phyloP scores from a whole-genome alignment of 1,284 basidiomycete genomes.

The Cryptococcus maquisensis region DNA sequence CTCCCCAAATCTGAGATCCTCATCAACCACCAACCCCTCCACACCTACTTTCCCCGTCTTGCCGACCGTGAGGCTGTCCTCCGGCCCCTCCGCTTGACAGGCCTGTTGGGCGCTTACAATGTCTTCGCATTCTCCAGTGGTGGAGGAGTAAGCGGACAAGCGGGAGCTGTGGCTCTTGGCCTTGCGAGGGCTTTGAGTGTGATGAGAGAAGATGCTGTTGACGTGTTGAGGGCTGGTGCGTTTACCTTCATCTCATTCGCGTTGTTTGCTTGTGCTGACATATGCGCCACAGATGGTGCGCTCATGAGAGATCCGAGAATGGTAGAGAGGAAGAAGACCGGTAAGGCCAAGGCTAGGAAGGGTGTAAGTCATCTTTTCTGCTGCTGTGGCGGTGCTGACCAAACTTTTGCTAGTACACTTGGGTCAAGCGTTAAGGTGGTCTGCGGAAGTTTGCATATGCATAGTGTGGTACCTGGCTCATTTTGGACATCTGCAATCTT shows the following conservation, averaged over 20 bases:
- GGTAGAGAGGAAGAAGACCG: conserved; percentile 98
- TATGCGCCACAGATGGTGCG: conserved; percentile 63
- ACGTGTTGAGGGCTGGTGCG: conserved; percentile 68
- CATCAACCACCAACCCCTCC: conserved; percentile 76
- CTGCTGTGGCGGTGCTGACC: conserved; percentile 3
- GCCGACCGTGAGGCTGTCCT: conserved; percentile 75
- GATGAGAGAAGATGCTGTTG: conserved; percentile 62
- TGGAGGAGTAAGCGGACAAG: conserved; percentile 85
- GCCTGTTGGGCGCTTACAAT: conserved; percentile 86
- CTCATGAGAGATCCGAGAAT: conserved; percentile 89
- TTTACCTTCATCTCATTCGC: conserved; percentile 7
- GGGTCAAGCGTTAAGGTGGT: conserved; percentile 80
- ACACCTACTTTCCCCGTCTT: conserved; percentile 71
- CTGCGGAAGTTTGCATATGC: background rate
- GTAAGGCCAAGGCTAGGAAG: conserved; percentile 85
- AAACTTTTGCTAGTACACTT: conserved; percentile 60
- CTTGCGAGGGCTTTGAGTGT: conserved; percentile 75
- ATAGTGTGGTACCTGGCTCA: background rate
- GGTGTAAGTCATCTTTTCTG: conserved; percentile 57
- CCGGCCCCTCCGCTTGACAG: conserved; percentile 77
- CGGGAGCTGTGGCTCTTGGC: conserved; percentile 80
- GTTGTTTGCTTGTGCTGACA: background rate
- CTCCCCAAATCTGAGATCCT: conserved; percentile 55
- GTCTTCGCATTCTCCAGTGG: conserved; percentile 83
- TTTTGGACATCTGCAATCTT: background rate